Percentiles rank a stretch among this genome's conserved stretches.
phyloP scores from a whole-genome alignment of 2,329 filamentous ascomycete genomes.

The Fusarium sterilihyphosum region DNA sequence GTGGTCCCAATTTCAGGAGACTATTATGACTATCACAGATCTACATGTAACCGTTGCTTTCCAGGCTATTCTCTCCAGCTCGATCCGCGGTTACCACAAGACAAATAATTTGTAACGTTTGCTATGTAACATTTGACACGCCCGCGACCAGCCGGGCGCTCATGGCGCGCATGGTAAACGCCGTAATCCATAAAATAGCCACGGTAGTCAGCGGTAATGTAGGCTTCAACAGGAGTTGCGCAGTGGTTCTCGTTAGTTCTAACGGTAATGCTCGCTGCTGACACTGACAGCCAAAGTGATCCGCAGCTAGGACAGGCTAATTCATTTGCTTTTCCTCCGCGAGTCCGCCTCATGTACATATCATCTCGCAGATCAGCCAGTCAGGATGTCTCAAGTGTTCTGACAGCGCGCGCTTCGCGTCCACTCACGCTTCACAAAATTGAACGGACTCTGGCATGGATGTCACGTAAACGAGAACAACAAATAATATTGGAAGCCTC shows the following conservation, averaged over 20 bases:
- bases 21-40: conserved; percentile 3
- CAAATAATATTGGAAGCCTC: neutral
- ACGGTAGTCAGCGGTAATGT: neutral
- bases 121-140: neutral
- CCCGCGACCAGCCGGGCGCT: conserved; percentile 10
- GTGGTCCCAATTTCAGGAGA: conserved; percentile 14
- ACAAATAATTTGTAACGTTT: conserved; percentile 1
- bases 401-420: conserved; percentile 3
- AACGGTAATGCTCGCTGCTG: neutral
- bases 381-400: conserved; percentile 35
- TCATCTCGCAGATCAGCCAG: conserved; percentile 24
- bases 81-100: conserved; percentile 5
- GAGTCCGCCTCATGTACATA: neutral
- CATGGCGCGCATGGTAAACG: conserved; percentile 21
- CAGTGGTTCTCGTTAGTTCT: conserved; percentile 6
- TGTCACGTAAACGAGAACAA: neutral
- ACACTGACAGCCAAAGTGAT: conserved; percentile 12
- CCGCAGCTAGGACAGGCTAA: conserved; percentile 15
- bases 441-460: conserved; percentile 15
- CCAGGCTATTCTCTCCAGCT: neutral
- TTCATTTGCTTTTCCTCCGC: neutral
- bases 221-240: conserved; percentile 14
- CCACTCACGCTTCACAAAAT: conserved; percentile 1
- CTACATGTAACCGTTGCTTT: conserved; percentile 12
- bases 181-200: neutral